phyloP scores from a whole-genome alignment of 225 moss, liverwort and hornwort species.

The Anthoceros angustus region DNA sequence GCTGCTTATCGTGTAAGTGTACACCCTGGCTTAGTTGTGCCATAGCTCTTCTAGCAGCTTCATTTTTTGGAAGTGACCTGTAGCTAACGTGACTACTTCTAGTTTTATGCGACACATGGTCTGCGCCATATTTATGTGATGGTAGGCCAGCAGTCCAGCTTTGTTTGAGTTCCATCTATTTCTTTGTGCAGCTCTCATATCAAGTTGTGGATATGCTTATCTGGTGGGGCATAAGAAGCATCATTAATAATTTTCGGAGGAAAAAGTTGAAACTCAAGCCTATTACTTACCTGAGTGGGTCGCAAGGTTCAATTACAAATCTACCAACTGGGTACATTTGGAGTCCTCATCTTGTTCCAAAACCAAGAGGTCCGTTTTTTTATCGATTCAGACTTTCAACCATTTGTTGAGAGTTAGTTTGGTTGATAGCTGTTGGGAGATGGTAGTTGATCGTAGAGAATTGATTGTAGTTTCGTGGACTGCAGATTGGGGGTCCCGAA shows the following conservation, averaged over 20 bases:
- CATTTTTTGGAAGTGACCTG: background rate
- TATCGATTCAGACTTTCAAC: background rate
- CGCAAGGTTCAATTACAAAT: slow-evolving; percentile 70
- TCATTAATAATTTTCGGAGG: slow-evolving; percentile 88
- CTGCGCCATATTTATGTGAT: background rate
- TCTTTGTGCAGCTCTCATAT: slow-evolving; percentile 66
- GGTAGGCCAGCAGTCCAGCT: background rate
- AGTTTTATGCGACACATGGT: background rate
- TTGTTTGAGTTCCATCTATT: background rate
- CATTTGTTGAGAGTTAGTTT: too few species aligned
- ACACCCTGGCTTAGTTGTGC: background rate
- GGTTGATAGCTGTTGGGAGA: background rate
- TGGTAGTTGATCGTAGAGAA: background rate
- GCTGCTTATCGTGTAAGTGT: slow-evolving; percentile 48
- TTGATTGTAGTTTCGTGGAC: background rate
- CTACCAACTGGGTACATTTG: slow-evolving; percentile 84
- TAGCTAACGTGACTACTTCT: background rate
- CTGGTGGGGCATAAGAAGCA: slow-evolving; percentile 88
- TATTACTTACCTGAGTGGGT: slow-evolving; percentile 75
- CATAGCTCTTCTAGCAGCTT: slow-evolving; percentile 5
- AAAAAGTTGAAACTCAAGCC: slow-evolving; percentile 72
- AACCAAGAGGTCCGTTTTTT: slow-evolving; percentile 51
- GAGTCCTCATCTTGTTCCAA: slow-evolving; percentile 98
- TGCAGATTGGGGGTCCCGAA: slow-evolving; percentile 85
- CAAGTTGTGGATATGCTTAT: slow-evolving; percentile 89